Conservation (phyloP, 106 monocot genomes). For the Vanilla planifolia region DNA sequence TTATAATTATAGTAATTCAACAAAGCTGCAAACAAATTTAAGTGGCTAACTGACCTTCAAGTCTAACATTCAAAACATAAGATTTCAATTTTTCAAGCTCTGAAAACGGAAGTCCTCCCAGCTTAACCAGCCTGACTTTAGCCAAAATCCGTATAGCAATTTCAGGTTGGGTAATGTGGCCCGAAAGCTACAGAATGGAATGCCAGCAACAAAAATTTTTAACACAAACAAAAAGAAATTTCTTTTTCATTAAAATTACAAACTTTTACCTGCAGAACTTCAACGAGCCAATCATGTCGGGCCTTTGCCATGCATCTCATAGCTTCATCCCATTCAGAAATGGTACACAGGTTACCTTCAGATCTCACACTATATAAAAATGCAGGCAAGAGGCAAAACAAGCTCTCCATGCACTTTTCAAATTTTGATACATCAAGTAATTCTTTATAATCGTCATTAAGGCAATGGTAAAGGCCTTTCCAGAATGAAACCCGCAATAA, state of each 20-base stretch:
- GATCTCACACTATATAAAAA: conserved; percentile 17
- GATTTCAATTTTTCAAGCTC: conserved; percentile 59
- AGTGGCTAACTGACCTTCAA: conserved; percentile 39
- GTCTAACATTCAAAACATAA: conserved; percentile 39
- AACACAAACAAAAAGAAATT: neutral
- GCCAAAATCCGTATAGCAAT: conserved; percentile 35
- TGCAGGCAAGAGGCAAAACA: conserved; percentile 49
- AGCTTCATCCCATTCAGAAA: conserved; percentile 61
- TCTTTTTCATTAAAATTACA: neutral
- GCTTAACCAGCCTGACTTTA: conserved; percentile 42
- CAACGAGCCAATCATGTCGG: conserved; percentile 49
- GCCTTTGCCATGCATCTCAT: conserved; percentile 51
- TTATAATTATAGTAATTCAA: neutral
- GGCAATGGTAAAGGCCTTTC: conserved; percentile 57
- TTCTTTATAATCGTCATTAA: conserved; percentile 32
- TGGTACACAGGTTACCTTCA: conserved; percentile 1
- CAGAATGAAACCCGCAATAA: conserved; percentile 67
- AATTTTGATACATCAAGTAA: conserved; percentile 11
- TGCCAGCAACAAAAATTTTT: neutral
- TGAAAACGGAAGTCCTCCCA: conserved; percentile 31
- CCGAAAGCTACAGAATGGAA: conserved; percentile 7
- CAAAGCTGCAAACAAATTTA: neutral
- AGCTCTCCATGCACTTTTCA: conserved; percentile 55
- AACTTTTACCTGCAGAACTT: conserved; percentile 55
- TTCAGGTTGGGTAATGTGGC: conserved; percentile 19